phyloP scores from a whole-genome alignment of 2,329 filamentous ascomycete species.

The Aspergillus persii region DNA sequence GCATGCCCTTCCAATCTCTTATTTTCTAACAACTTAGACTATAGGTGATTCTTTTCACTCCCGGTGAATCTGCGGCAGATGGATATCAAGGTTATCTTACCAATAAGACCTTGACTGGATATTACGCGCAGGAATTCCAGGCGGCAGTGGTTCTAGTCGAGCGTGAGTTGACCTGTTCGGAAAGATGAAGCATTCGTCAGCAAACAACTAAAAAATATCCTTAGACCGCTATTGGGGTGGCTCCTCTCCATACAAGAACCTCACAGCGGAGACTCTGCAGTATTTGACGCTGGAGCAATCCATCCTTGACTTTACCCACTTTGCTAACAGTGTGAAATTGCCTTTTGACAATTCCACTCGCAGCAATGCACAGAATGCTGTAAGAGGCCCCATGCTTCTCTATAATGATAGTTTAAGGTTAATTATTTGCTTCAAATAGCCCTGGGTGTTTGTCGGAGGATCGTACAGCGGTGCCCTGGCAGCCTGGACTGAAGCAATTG shows the following conservation, averaged over 20 bases:
- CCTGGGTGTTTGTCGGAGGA: constrained; percentile 58
- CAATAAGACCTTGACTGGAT: constrained; percentile 50
- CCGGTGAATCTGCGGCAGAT: constrained; percentile 52
- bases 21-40: not conserved
- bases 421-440: constrained; percentile 28
- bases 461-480: constrained; percentile 58
- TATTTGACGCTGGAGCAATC: constrained; percentile 55
- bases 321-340: constrained; percentile 53
- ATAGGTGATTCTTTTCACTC: constrained; percentile 50
- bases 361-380: not conserved
- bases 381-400: constrained; percentile 43
- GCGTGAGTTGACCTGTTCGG: constrained; percentile 36
- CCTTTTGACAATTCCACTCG: constrained; percentile 25
- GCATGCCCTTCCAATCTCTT: constrained; percentile 14
- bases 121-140: constrained; percentile 52
- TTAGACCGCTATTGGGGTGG: constrained; percentile 59
- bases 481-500: constrained; percentile 54
- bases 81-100: constrained; percentile 52
- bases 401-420: not conserved
- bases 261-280: constrained; percentile 54
- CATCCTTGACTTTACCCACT: constrained; percentile 54
- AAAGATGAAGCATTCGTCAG: not conserved
- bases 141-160: constrained; percentile 57
- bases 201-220: not conserved
- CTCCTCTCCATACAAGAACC: constrained; percentile 52